phyloP scores from a whole-genome alignment of 352 stramenopile species.

The Globisporangium iwayamae region DNA sequence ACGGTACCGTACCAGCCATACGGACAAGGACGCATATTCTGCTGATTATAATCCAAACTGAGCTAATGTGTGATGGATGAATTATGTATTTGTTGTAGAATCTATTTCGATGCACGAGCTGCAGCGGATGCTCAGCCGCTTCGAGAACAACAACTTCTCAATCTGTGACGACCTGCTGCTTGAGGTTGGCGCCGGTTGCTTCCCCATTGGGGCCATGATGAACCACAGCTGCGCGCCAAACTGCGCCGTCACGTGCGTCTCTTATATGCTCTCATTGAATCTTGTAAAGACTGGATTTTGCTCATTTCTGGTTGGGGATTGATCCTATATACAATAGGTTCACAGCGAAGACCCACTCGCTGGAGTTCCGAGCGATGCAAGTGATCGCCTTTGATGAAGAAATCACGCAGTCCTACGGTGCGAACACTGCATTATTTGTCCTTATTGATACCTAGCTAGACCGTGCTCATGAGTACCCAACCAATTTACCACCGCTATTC shows the following conservation, averaged over 20 bases:
- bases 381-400: constrained; percentile 45
- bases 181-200: constrained; percentile 57
- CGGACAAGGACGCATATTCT: neutral
- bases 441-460: no score
- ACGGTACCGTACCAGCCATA: constrained; percentile 16
- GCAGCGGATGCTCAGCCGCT: constrained; percentile 65
- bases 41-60: neutral
- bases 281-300: neutral
- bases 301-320: neutral
- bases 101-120: constrained; percentile 30
- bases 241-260: constrained; percentile 56
- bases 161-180: constrained; percentile 65
- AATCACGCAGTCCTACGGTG: constrained; percentile 68
- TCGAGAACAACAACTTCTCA: constrained; percentile 78
- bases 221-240: constrained; percentile 78
- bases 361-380: constrained; percentile 56
- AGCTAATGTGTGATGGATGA: neutral
- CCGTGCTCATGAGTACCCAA: no score
- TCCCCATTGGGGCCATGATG: constrained; percentile 62
- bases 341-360: constrained; percentile 30
- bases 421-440: neutral
- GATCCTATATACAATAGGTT: constrained; percentile 24
- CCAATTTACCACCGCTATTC: no score
- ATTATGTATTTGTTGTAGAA: constrained; percentile 3
- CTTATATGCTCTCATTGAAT: neutral